Evolutionary conservation across 371 early-diverging fungal genomes (phyloP), one percentile per base, ranked within the genome.

Genomic region (Mucor saturninus): DNA sequence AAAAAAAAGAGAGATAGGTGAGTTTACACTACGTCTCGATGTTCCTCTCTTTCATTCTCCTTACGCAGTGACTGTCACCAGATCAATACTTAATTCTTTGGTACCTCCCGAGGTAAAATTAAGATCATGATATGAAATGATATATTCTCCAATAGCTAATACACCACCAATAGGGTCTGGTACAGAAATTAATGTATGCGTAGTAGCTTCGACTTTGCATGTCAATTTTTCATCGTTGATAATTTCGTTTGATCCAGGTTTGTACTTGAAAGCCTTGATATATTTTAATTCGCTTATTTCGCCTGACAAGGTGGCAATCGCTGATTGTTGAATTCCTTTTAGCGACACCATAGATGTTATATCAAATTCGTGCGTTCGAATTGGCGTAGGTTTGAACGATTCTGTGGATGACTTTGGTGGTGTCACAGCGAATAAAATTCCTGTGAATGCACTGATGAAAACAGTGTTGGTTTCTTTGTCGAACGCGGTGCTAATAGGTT

Each of bases 91-190:
- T 21, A 86, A 69, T 4, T 81, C 74, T 50, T 71, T 73, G 13
- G 26, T 38, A 1, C 45, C 28, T 4, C 31, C 10, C 2, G 73
- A 62, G 15, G 63, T 48, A 46, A 46, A 21, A 21, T n/a, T 4
- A 9, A 71, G 61, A 37, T 81, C 72, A 32, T 83, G 72, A 57
- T 88, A 89, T 1, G 84, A 75, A 13, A 94, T 82, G 5, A 87
- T 71, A 42, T 88, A 81, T 52, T 91, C 90, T n/a, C 91, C 87
- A 7, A 94, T 61, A 2, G 90, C 84, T 43, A 93, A 61, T 9
- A 92, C 61, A 0, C 90, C 93, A 28, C 89, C 88, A 40, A 76
- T 62, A 10, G 83, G 82, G 3, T 71, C 67, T 10, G 90, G 83
- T 14, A 89, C 86, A 49, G 89, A 60, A 55, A 89, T 67, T 37